Conservation (phyloP, 305 asterid species). For the Fraxinus xanthoxyloides region DNA sequence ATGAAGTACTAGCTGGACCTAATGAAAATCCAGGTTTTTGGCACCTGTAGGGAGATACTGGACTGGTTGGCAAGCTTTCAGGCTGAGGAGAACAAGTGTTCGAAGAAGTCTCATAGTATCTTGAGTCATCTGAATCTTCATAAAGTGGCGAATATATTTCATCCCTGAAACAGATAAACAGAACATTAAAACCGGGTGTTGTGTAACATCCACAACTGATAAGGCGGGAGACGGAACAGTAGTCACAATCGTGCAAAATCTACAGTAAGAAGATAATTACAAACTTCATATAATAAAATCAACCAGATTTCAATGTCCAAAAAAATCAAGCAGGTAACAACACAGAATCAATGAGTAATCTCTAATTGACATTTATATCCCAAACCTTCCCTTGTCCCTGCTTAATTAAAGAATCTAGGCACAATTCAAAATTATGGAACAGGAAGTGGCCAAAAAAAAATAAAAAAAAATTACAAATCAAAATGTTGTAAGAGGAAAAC, state of each 20-base stretch:
- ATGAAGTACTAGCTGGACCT: constrained; percentile 24
- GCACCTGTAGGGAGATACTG: constrained; percentile 37
- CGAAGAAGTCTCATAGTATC: constrained; percentile 11
- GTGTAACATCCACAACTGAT: neutral
- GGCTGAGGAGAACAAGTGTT: neutral
- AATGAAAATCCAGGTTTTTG: constrained; percentile 36
- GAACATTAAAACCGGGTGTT: neutral
- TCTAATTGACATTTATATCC: neutral
- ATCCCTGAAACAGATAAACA: constrained; percentile 32
- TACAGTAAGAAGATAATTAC: neutral
- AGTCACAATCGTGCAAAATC: neutral
- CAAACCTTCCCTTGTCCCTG: neutral
- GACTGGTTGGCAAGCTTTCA: constrained; percentile 26
- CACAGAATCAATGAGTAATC: neutral
- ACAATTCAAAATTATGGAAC: neutral
- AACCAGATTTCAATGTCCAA: neutral
- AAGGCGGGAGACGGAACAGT: neutral
- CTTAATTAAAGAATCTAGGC: neutral
- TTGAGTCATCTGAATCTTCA: constrained; percentile 39
- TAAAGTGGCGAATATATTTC: constrained; percentile 51
- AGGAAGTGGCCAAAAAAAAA: neutral
- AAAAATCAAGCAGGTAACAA: neutral
- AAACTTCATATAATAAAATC: too few species aligned
- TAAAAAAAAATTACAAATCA: neutral
- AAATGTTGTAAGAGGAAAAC: neutral